phyloP scores from a whole-genome alignment of 2,329 filamentous ascomycete genomes.

The Plenodomus biglobosus region DNA sequence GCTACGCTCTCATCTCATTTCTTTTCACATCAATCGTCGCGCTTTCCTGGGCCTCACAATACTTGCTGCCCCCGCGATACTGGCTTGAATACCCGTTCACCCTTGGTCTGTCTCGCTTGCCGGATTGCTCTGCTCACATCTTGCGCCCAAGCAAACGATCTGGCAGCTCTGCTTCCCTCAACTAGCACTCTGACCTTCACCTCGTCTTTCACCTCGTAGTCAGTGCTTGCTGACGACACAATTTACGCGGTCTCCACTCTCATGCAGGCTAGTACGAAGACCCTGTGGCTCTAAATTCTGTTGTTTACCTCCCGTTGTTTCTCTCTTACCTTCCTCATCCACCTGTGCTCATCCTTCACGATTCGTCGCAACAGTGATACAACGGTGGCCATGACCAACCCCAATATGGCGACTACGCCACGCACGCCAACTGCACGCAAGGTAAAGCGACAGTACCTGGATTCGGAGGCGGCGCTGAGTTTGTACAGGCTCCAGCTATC shows the following conservation, averaged over 20 bases:
- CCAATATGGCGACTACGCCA: constrained; percentile 2
- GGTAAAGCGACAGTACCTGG: not conserved
- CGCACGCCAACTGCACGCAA: constrained; percentile 11
- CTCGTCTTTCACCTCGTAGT: not conserved
- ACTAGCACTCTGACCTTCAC: not conserved
- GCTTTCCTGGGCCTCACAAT: no score
- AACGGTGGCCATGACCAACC: not conserved
- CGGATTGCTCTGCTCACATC: no score
- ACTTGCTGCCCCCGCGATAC: no score
- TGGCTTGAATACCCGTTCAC: not conserved
- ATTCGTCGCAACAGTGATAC: not conserved
- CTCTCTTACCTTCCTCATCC: not conserved
- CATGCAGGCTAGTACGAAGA: not conserved
- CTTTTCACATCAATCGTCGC: no score
- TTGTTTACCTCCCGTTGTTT: not conserved
- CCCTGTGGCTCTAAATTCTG: no score
- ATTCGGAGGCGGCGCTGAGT: not conserved
- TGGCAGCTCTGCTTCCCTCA: not conserved
- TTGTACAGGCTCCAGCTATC: not conserved
- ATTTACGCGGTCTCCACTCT: not conserved
- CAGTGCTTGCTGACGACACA: not conserved
- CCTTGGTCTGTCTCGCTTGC: no score
- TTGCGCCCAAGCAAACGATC: not conserved
- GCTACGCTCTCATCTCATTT: not conserved
- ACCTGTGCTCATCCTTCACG: not conserved